Base-by-base conservation (phyloP, 2,329 filamentous ascomycete species). In the Penicillium sp. region DNA sequence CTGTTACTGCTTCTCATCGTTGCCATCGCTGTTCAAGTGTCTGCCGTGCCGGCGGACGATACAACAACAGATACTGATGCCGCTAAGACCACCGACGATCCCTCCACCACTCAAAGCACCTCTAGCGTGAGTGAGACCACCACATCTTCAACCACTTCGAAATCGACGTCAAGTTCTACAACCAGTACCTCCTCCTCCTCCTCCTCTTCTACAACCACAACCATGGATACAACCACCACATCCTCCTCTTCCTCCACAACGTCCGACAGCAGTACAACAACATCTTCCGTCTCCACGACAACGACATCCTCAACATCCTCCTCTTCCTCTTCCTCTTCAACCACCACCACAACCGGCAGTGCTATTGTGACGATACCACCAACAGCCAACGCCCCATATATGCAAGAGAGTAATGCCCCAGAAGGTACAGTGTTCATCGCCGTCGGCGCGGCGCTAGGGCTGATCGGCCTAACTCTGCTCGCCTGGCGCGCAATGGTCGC, bases 371-470 rank as follows among this genome's bases (percentile, higher is more conserved):
- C 85, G 26, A 87, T 97, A 3, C 94, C 94, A 8, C 89, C 92
- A 26, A 96, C 90, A 3, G 81, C 84, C 38, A 85, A 88, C 68
- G 94, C 94, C 5, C 92, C 93, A 16, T 99, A 90, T 72, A 96
- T 97, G 90, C 88, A 92, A 69, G 86, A 88, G 67, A 95, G 92
- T 1, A 87, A 77, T 51, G 81, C 92, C 11, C 94, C 94, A 2
- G 89, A 97, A 68, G 94, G 94, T 53, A 97, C 93, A 4, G 89
- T 99, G 57, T 99, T 99, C 78, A 99, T 99, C 67, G 89, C 87
- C 22, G 94, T 97, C 1, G 94, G 94, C 44, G 89, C 92, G 26
- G 88, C 91, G 29, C 83, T 99, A 7, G 94, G 90, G 16, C 88
- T 92, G 62, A 85, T 97, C 61, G 90, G 86, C 11, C 79, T 91